Evolutionary conservation across 169 alveolate genomes (phyloP).

Genomic region (Plasmodium gonderi): DNA sequence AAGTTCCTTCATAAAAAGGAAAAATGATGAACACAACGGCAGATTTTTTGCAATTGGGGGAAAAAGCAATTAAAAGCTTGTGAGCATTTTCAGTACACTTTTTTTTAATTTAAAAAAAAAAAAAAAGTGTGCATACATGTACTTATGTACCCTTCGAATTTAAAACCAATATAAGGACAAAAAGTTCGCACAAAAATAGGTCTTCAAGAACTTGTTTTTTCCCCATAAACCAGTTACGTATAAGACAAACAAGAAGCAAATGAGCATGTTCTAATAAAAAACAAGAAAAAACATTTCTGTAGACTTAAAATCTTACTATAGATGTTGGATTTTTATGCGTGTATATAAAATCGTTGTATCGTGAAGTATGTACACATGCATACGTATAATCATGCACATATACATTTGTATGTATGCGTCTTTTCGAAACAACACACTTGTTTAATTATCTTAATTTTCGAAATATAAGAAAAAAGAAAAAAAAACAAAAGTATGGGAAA

Average conservation of each 20-base stretch:
- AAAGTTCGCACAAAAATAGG: neutral
- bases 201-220: neutral
- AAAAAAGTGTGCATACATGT: conserved; percentile 3
- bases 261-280: neutral
- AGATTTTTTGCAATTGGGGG: neutral
- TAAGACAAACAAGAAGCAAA: neutral
- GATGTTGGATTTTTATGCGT: neutral
- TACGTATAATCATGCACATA: neutral
- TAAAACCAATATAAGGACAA: neutral
- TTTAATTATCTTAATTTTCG: neutral
- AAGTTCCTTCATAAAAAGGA: neutral
- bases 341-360: neutral
- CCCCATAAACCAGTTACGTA: neutral
- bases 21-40: neutral
- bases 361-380: neutral
- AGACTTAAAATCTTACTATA: neutral
- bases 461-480: neutral
- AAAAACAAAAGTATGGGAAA: neutral
- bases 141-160: neutral
- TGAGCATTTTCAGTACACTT: neutral
- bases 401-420: neutral
- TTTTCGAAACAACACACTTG: neutral
- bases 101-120: neutral
- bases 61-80: neutral
- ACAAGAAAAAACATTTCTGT: neutral